Evolutionary conservation across 2,329 filamentous ascomycete genomes (phyloP).

Genomic region (Stagonosporopsis vannaccii): DNA sequence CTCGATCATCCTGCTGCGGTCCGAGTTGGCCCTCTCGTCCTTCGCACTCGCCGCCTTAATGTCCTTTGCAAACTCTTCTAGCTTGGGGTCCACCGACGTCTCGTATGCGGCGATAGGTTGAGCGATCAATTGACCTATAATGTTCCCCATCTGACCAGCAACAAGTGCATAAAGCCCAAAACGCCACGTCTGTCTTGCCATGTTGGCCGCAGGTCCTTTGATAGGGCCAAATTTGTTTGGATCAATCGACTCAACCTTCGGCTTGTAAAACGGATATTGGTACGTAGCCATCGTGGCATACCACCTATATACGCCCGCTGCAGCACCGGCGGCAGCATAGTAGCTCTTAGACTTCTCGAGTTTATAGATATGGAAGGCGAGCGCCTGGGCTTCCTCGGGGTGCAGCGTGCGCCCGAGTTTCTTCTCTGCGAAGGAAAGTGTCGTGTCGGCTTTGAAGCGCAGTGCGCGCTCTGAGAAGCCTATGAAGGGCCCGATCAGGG

Average conservation of each 20-base stretch:
- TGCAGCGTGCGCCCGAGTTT: constrained; percentile 49
- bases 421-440: constrained; percentile 42
- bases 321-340: constrained; percentile 46
- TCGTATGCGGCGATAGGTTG: constrained; percentile 45
- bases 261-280: constrained; percentile 54
- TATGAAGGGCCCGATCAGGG: constrained; percentile 41
- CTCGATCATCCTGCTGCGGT: constrained; percentile 28
- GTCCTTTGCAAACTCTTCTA: constrained; percentile 50
- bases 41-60: constrained; percentile 37
- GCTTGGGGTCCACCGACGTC: constrained; percentile 49
- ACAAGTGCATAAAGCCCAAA: constrained; percentile 36
- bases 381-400: constrained; percentile 53
- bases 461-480: constrained; percentile 37
- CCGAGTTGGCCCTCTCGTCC: constrained; percentile 19
- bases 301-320: constrained; percentile 42
- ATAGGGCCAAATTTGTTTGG: constrained; percentile 48
- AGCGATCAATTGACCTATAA: constrained; percentile 44
- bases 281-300: constrained; percentile 45
- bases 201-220: constrained; percentile 44
- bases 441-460: constrained; percentile 41
- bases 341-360: constrained; percentile 50
- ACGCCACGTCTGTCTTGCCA: constrained; percentile 38
- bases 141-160: constrained; percentile 40
- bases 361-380: constrained; percentile 51
- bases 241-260: constrained; percentile 48